Base-by-base conservation (phyloP, 208 protist genomes). In the Acanthamoeba sp. region DNA sequence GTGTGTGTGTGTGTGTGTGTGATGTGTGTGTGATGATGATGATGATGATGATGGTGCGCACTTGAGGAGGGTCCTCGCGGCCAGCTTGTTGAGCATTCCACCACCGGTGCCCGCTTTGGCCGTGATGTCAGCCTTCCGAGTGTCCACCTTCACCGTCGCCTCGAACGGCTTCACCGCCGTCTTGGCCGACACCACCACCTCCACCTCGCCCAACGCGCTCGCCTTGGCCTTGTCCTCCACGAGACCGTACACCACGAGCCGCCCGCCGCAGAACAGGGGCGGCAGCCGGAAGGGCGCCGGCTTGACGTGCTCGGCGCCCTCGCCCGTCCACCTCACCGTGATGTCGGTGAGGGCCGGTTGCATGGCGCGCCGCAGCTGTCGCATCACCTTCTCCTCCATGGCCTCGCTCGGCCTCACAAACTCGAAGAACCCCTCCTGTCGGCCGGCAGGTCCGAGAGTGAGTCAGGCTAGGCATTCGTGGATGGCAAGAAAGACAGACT, bases 301-400 rank as follows among this genome's bases (percentile, higher is more conserved):
- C 55, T 80, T 3, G 16, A 80, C 38, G 36, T 27, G 27, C 27
- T 18, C 18, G 40, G 36, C 42, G 20, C 24, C 16, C 29, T 38
- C 38, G n/a, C 52, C 80, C 71, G 45, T 80, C 78, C 94, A 96
- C 48, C 29, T 38, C 3, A 96, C 88, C 0, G 34, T 57, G 38
- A 96, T 85, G 78, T 96, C 92, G 22, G 73, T 91, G 76, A 96
- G 85, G 7, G 94, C 94, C 10, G 95, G 95, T 69, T 95, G 94
- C n/a, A 95, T 55, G n/a, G 82, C 73, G n/a, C 95, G 38, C 32
- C 78, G 64, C 14, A 96, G 59, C 55, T 95, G 94, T 1, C 87
- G 40, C 48, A 94, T 92, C 10, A 96, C 73, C 50, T 96, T 96
- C n/a, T 91, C 92, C 32, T 94, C 45, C 40, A 50, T 93, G 64